Percentiles rank a stretch among this genome's conserved stretches.
These are phyloP conservation scores for Calonectria crousiana DNA, from an alignment of 2,329 filamentous ascomycete species.

Conservation along the genomic window DNA sequence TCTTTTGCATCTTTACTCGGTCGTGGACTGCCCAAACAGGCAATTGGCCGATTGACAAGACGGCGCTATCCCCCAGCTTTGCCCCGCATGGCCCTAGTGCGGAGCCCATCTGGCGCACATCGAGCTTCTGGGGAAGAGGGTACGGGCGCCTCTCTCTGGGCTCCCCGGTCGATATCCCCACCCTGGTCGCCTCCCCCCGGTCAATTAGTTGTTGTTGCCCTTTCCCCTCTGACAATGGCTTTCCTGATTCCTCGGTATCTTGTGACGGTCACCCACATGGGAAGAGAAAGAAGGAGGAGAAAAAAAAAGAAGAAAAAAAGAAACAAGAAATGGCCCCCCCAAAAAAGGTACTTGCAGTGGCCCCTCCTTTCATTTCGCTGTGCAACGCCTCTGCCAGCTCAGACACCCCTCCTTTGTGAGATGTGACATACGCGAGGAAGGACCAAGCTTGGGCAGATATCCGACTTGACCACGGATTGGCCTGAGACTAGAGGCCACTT, in stretches of 20 bases:
- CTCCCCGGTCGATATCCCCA: neutral
- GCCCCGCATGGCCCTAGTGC: slow-evolving; percentile 36
- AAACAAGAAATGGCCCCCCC: neutral
- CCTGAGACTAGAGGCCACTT: neutral
- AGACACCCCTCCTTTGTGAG: slow-evolving; percentile 22
- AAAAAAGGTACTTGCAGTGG: neutral
- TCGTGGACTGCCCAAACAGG: slow-evolving; percentile 40
- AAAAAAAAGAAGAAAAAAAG: neutral
- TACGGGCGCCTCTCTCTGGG: slow-evolving; percentile 14
- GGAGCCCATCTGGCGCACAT: slow-evolving; percentile 15
- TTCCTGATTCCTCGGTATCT: slow-evolving; percentile 43
- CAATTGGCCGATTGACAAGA: slow-evolving; percentile 38
- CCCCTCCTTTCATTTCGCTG: slow-evolving; percentile 26
- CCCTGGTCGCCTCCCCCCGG: slow-evolving; percentile 27
- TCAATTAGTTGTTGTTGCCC: slow-evolving; percentile 6
- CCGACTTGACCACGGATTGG: neutral
- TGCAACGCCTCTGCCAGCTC: slow-evolving; percentile 35
- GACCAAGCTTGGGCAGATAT: slow-evolving; percentile 29
- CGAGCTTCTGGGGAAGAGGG: slow-evolving; percentile 21
- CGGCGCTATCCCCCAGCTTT: slow-evolving; percentile 45
- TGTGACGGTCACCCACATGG: slow-evolving; percentile 40
- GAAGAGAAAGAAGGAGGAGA: neutral
- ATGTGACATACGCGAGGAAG: slow-evolving; percentile 26
- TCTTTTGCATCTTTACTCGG: slow-evolving; percentile 44
- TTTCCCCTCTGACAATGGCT: slow-evolving; percentile 20